Base-by-base conservation (phyloP, 805 yeast species). In the Suhomyces prunicola region DNA sequence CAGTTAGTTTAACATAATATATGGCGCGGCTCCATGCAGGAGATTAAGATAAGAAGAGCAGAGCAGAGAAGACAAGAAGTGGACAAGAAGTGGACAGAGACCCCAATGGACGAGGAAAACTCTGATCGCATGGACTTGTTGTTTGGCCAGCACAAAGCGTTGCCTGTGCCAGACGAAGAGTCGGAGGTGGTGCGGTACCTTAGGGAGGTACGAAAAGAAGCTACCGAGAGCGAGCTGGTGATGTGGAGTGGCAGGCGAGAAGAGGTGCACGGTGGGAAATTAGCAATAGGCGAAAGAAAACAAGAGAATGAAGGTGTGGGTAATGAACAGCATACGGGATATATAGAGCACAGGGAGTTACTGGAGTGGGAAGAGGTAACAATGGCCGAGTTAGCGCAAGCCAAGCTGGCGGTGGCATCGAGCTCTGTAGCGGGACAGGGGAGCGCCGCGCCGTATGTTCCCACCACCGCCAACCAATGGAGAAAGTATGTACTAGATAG, bases 81-180 rank as follows among this genome's bases (percentile, higher is more conserved):
- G 36, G 23, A 44, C 29, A 24, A 24, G 23, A 44, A 26, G 23
- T 12, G n/a, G 47, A n/a, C n/a, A 44, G n/a, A 29, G 39, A 7
- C 13, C 9, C 6, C n/a, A 45, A 42, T 42, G 46, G 46, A 42
- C 10, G 46, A 42, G 23, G 46, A 23, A n/a, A 24, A 24, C n/a
- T 67, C 9, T 65, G 65, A 29, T 9, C 48, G 29, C 3, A 55
- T 67, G 23, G 71, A 68, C 47, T 60, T 54, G 17, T 49, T 55
- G 8, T 69, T 69, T 54, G 72, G 72, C 23, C 74, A 70, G 54
- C 66, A 65, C 46, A 54, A 63, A 15, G 74, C 68, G 8, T 63
- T 70, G 44, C 67, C 70, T 13, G 48, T 54, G 8, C 55, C 57
- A 4, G 53, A 47, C 7, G 57, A 47, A 6, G 52, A 36, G 3